Evolutionary conservation across 192 early-diverging fungal genomes (phyloP).

Genomic region (Entomortierella beljakovae): DNA sequence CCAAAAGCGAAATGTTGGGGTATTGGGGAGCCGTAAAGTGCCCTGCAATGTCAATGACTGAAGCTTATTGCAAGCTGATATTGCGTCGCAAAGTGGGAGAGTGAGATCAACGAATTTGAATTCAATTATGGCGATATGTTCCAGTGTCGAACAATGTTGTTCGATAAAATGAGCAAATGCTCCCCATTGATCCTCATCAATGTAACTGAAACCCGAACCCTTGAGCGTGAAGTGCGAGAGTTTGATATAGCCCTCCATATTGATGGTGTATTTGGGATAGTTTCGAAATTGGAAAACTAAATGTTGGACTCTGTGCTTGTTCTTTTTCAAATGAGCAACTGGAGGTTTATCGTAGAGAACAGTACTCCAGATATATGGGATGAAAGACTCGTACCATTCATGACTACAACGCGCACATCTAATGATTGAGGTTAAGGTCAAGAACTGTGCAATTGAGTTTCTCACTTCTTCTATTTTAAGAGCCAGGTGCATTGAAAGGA

Average conservation of each 20-base stretch:
- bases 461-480: constrained; percentile 8
- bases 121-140: neutral
- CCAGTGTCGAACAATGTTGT: neutral
- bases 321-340: neutral
- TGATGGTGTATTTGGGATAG: neutral
- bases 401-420: neutral
- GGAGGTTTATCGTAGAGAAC: neutral
- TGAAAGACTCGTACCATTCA: constrained; percentile 7
- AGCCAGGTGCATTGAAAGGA: constrained; percentile 1
- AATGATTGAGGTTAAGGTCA: neutral
- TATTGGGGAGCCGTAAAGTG: neutral
- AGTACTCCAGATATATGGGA: constrained; percentile 6
- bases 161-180: neutral
- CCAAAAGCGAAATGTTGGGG: neutral
- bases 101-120: neutral
- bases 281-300: neutral
- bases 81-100: neutral
- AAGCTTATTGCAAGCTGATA: neutral
- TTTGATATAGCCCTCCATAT: neutral
- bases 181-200: neutral
- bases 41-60: neutral
- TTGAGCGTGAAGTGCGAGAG: neutral
- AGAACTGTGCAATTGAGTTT: neutral
- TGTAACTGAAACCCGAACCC: neutral
- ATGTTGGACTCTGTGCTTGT: constrained; percentile 7